phyloP scores from a whole-genome alignment of 306 rosid species.

The Gleditsia sinensis region DNA sequence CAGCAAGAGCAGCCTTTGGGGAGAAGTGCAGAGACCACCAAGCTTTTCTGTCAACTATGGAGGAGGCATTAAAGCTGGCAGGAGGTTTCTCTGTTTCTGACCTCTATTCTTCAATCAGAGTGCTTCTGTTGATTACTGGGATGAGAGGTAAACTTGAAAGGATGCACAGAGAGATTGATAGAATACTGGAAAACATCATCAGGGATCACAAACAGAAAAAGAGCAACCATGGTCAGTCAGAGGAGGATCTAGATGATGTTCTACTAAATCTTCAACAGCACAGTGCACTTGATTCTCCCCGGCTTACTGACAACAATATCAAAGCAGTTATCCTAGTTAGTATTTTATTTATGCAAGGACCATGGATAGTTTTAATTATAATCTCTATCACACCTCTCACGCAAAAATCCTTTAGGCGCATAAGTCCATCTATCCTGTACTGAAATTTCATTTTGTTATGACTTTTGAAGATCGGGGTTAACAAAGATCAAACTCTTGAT shows the following conservation, averaged over 20 bases:
- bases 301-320: constrained; percentile 27
- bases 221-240: not conserved
- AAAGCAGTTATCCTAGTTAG: constrained; percentile 41
- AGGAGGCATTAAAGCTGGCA: not conserved
- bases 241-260: constrained; percentile 38
- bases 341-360: not conserved
- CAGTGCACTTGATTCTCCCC: not conserved
- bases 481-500: too few relatives aligned
- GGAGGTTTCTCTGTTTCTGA: constrained; percentile 35
- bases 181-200: constrained; percentile 27
- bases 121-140: constrained; percentile 6
- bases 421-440: not conserved
- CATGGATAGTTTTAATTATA: not conserved
- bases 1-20: constrained; percentile 18
- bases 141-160: not conserved
- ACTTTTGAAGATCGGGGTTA: too few relatives aligned
- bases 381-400: not conserved
- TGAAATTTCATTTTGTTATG: too few relatives aligned
- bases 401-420: too few relatives aligned
- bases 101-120: constrained; percentile 25
- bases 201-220: constrained; percentile 20
- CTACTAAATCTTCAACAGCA: constrained; percentile 34
- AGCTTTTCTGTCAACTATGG: not conserved
- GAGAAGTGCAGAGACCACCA: not conserved
- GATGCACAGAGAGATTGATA: constrained; percentile 9